phyloP scores from a whole-genome alignment of 441 rosid species.

The Mallotus repandus region DNA sequence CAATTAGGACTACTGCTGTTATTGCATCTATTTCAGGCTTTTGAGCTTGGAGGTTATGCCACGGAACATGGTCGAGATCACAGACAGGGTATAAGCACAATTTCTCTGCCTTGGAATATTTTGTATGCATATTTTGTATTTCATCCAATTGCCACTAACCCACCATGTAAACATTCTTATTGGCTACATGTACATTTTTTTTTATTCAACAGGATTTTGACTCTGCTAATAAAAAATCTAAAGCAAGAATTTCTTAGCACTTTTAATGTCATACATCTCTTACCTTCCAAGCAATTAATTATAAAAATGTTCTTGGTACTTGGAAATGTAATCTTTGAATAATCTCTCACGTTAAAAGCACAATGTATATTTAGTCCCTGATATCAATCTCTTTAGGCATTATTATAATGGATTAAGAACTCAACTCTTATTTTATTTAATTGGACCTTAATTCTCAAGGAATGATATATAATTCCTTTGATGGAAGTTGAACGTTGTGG shows the following conservation, averaged over 20 bases:
- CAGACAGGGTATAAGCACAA: not conserved
- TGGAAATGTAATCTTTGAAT: not conserved
- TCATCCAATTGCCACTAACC: not conserved
- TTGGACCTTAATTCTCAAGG: not conserved
- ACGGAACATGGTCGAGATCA: not conserved
- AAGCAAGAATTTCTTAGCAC: not conserved
- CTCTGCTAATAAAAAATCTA: not conserved
- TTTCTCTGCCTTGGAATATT: not conserved
- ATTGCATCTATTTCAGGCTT: not conserved
- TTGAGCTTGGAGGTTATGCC: not conserved
- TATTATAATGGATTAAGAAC: not conserved
- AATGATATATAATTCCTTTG: too few relatives aligned
- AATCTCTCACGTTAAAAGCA: not conserved
- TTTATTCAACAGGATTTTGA: not conserved
- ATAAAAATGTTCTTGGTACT: not conserved
- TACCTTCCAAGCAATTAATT: not conserved
- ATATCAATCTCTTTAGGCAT: too few relatives aligned
- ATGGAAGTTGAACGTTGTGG: not conserved
- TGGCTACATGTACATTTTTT: not conserved
- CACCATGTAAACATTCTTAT: not conserved
- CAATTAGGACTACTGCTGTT: not conserved
- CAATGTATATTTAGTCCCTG: too few relatives aligned
- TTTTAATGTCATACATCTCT: not conserved
- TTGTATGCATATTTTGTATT: too few relatives aligned
- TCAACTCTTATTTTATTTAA: too few relatives aligned